Percentiles rank a stretch among this genome's conserved stretches.
Evolutionary conservation across 2,329 filamentous ascomycete genomes (phyloP).

Genomic region (Botrytis aclada): DNA sequence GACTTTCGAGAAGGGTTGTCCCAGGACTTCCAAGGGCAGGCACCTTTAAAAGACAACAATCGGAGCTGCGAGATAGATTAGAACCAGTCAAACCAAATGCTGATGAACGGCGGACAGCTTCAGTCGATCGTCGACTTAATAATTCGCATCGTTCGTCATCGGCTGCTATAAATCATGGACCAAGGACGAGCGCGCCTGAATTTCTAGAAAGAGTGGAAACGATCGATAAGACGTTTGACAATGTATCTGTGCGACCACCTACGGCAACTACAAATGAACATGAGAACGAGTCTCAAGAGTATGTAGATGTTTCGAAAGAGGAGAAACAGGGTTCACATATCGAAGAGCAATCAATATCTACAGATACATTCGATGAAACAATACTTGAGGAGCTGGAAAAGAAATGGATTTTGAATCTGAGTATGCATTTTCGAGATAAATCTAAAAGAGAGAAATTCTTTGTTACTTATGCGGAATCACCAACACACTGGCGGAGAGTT

Average conservation of each 20-base stretch:
- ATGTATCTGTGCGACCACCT: conserved; percentile 20
- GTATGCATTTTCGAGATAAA: conserved; percentile 95
- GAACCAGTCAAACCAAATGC: conserved; percentile 60
- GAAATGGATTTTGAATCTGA: conserved; percentile 94
- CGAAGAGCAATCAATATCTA: conserved; percentile 35
- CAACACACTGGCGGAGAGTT: conserved; percentile 78
- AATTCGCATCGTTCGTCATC: conserved; percentile 29
- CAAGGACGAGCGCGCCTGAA: conserved; percentile 36
- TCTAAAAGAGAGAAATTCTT: conserved; percentile 97
- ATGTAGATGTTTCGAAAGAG: conserved; percentile 33
- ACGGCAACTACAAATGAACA: conserved; percentile 24
- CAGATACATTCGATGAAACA: conserved; percentile 52
- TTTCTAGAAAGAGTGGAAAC: conserved; percentile 29
- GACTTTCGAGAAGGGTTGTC: conserved; percentile 57
- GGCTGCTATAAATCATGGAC: conserved; percentile 23
- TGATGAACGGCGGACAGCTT: conserved; percentile 69
- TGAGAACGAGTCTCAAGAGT: conserved; percentile 29
- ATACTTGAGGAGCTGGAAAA: conserved; percentile 80
- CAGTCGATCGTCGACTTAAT: conserved; percentile 51
- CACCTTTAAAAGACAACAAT: conserved; percentile 80
- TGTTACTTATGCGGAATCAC: conserved; percentile 82
- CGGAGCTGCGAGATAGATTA: conserved; percentile 72
- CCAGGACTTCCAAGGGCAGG: conserved; percentile 72
- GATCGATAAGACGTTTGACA: conserved; percentile 26
- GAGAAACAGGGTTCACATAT: conserved; percentile 29